These are phyloP conservation scores for Colletotrichum spinosum DNA, from an alignment of 2,329 filamentous ascomycete species.

Conservation along the genomic window DNA sequence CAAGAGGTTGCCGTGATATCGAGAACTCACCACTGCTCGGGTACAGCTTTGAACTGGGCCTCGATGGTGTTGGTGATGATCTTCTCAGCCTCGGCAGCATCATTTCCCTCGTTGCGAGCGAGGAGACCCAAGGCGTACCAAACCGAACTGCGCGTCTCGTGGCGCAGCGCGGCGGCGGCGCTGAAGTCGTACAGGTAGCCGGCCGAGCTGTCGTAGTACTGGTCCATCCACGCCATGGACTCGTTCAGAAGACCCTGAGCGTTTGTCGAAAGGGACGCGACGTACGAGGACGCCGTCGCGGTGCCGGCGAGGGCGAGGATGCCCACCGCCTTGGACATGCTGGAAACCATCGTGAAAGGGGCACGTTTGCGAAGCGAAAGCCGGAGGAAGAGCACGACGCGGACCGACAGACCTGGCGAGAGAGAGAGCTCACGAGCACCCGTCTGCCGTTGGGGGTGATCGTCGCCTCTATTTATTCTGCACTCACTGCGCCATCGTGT, in stretches of 20 bases:
- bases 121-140: conserved; percentile 72
- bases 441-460: not conserved
- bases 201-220: conserved; percentile 62
- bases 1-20: too few species aligned
- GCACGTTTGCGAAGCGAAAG: not conserved
- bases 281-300: conserved; percentile 34
- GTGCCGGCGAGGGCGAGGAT: conserved; percentile 26
- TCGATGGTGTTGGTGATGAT: conserved; percentile 66
- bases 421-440: conserved; percentile 2
- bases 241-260: conserved; percentile 56
- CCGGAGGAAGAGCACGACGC: not conserved
- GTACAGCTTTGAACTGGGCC: conserved; percentile 63
- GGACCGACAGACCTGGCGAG: conserved; percentile 7
- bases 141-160: conserved; percentile 67
- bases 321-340: conserved; percentile 25
- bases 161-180: conserved; percentile 57
- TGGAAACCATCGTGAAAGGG: conserved; percentile 19
- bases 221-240: conserved; percentile 67
- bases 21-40: conserved; percentile 63
- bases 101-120: conserved; percentile 62
- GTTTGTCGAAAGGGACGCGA: conserved; percentile 40
- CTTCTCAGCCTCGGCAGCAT: conserved; percentile 61
- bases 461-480: conserved; percentile 19
- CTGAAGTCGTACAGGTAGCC: conserved; percentile 66
- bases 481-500: not conserved